Conservation (phyloP, 176 grass and related monocot species). For the Musa beccarii region DNA sequence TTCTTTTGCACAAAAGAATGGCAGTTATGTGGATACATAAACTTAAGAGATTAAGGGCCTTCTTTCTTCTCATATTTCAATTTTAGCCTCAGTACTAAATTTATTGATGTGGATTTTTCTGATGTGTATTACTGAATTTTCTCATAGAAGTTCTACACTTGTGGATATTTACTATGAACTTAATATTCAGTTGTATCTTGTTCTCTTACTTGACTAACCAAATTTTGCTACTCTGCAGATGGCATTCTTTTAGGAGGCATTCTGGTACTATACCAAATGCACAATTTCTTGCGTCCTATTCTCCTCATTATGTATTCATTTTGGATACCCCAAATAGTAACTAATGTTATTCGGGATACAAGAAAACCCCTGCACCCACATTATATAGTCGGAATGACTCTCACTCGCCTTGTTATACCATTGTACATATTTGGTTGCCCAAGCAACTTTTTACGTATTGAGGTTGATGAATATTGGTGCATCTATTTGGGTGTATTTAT, state of each 20-base stretch:
- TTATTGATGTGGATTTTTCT: too few species aligned
- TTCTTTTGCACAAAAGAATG: too few species aligned
- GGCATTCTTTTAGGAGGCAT: constrained; percentile 98
- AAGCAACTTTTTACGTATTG: constrained; percentile 84
- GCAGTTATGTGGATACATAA: too few species aligned
- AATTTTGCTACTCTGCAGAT: constrained; percentile 37
- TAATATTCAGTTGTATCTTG: background rate
- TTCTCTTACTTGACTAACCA: background rate
- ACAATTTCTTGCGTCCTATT: constrained; percentile 69
- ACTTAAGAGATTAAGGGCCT: too few species aligned
- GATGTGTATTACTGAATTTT: too few species aligned
- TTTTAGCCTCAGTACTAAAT: too few species aligned
- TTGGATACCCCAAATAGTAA: constrained; percentile 91
- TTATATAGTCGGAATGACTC: constrained; percentile 88
- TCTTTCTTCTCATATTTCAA: too few species aligned
- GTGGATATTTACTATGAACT: background rate
- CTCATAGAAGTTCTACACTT: too few species aligned
- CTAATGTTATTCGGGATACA: constrained; percentile 87
- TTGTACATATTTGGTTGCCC: constrained; percentile 96
- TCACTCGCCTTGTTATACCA: constrained; percentile 77
- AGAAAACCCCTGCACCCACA: constrained; percentile 93
- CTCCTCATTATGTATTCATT: constrained; percentile 86
- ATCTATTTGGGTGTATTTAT: constrained; percentile 64
- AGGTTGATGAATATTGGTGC: constrained; percentile 67
- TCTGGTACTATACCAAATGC: constrained; percentile 84